Base-by-base conservation (phyloP, 2,329 filamentous ascomycete genomes). In the Mollisiaceae sp. region DNA sequence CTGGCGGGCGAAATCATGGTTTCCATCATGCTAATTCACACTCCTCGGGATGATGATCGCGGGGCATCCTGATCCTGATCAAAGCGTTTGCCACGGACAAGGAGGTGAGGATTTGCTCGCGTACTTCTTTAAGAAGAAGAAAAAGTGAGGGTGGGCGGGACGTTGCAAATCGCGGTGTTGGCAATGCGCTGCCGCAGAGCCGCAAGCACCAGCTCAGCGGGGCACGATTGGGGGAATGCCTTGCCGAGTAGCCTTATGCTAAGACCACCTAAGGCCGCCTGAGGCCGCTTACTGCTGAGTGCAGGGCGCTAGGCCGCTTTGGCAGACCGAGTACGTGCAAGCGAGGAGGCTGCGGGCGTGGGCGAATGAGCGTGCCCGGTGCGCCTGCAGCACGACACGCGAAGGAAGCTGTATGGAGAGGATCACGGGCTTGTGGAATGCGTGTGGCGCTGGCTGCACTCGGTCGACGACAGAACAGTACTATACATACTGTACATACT, bases 1-100 rank as follows among this genome's bases (percentile, higher is more conserved):
- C 39, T 39, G 11, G 41, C 32, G 35, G 64, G 66, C n/a, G 60
- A 56, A n/a, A 36, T 64, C 60, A 60, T 60, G 14, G 58, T 63
- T 62, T 70, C 66, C 54, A 60, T 67, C 66, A 67, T 66, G n/a
- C 54, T 52, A 59, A 32, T 24, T 60, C 59, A 62, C 59, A n/a
- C 11, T 63, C 18, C 22, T 63, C n/a, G 14, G 47, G 24, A 11
- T 18, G 27, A 38, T 18, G 45, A 38, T 54, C 41, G 47, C 35
- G 59, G 22, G 32, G 32, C 43, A 61, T 52, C n/a, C 27, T 54
- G 59, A 61, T 52, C n/a, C 27, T 54, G 59, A 61, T 61, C 59
- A 61, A 54, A 52, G 45, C 59, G 24, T 38, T 27, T 35, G 20
- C 59, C 41, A 61, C 50, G 50, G 59, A 47, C 45, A 20, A 58